These are phyloP conservation scores for Nicotiana attenuata DNA, from an alignment of 257 asterid species.

Conservation along the genomic window DNA sequence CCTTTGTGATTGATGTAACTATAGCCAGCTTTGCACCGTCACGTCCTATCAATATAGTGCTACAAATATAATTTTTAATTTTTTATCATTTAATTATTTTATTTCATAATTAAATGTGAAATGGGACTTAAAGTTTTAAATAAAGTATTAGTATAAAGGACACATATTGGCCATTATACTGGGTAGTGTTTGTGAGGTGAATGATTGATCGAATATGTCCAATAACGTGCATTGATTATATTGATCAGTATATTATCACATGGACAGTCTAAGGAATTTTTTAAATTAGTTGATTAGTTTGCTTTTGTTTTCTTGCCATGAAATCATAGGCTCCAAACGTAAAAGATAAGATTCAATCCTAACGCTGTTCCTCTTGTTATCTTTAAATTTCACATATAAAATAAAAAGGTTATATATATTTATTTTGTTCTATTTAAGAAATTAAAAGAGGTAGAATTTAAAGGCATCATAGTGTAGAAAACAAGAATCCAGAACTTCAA, in stretches of 20 bases:
- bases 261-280: not conserved
- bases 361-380: not conserved
- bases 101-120: not conserved
- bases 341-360: conserved; percentile 3
- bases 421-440: not conserved
- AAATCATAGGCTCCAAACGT: not conserved
- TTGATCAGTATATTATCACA: conserved; percentile 8
- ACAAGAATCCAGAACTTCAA: not conserved
- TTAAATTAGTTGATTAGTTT: not conserved
- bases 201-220: conserved; percentile 10
- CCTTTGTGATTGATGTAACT: not conserved
- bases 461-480: not conserved
- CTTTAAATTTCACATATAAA: not conserved
- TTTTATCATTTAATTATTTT: not conserved
- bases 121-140: not conserved
- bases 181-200: not conserved
- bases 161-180: not conserved
- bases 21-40: conserved; percentile 11
- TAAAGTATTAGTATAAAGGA: not conserved
- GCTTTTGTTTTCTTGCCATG: not conserved
- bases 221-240: not conserved
- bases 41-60: not conserved
- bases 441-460: not conserved
- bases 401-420: not conserved
- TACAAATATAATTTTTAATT: not conserved